Evolutionary conservation across 2,329 filamentous ascomycete genomes (phyloP).

Genomic region (Aspergillus sergii): DNA sequence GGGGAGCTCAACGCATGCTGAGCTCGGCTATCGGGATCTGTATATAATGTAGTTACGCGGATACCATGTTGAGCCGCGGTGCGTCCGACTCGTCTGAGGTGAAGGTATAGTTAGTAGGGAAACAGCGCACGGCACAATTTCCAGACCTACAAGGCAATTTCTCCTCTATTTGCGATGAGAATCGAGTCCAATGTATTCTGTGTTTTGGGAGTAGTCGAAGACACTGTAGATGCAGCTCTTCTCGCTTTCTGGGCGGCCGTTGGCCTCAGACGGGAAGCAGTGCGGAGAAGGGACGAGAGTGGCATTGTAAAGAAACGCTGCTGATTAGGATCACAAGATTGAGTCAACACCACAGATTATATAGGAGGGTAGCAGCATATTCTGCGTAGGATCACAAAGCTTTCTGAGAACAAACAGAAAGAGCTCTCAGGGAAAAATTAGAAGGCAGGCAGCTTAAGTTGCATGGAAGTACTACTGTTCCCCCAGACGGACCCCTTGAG

Average conservation of each 20-base stretch:
- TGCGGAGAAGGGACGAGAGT: constrained; percentile 44
- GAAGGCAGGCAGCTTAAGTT: constrained; percentile 9
- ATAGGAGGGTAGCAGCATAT: constrained; percentile 14
- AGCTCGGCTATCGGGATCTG: constrained; percentile 81
- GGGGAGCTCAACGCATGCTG: constrained; percentile 88
- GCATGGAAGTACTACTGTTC: constrained; percentile 5
- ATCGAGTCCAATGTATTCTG: constrained; percentile 67
- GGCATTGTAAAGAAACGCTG: constrained; percentile 30
- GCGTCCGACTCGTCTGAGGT: constrained; percentile 71
- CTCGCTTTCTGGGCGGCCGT: constrained; percentile 30
- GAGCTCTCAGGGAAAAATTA: constrained; percentile 2
- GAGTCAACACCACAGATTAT: constrained; percentile 13
- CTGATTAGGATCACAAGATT: constrained; percentile 4
- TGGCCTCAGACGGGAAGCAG: constrained; percentile 37
- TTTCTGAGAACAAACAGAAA: background rate
- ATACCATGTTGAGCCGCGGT: constrained; percentile 90
- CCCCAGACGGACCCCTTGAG: constrained; percentile 23
- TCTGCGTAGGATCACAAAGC: background rate
- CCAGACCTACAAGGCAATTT: constrained; percentile 74
- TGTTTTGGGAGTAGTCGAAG: constrained; percentile 25
- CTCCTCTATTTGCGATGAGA: constrained; percentile 93
- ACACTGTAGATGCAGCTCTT: constrained; percentile 34
- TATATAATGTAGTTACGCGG: constrained; percentile 91
- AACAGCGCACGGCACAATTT: background rate
- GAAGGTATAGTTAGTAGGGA: constrained; percentile 16